A percentile compares a stretch with the other conserved stretches of the same genome.
These are phyloP conservation scores for Phoenix roebelenii DNA, from an alignment of 176 grass and related monocot species.

Conservation along the genomic window DNA sequence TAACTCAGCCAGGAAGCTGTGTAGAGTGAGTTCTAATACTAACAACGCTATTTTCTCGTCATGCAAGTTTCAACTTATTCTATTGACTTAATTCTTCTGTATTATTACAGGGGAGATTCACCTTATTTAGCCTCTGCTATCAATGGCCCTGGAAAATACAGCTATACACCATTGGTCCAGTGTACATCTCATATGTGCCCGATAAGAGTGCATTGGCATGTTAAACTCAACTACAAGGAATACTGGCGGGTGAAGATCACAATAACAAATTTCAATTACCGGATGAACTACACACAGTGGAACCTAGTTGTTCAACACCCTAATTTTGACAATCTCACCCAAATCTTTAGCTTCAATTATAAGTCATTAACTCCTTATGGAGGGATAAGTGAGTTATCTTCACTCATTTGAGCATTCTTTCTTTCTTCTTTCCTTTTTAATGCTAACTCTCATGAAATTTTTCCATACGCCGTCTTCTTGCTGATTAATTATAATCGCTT, in stretches of 20 bases:
- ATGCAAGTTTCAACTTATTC: not conserved
- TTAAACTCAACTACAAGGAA: constrained; percentile 18
- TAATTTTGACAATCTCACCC: constrained; percentile 13
- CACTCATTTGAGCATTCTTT: not conserved
- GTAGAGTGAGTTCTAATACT: constrained; percentile 5
- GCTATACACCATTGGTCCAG: not conserved
- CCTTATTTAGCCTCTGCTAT: constrained; percentile 10
- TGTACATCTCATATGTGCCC: constrained; percentile 22
- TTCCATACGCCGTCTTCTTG: too few species aligned
- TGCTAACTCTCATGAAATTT: too few species aligned
- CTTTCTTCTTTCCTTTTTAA: too few species aligned
- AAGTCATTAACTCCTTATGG: constrained; percentile 11
- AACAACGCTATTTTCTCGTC: too few species aligned
- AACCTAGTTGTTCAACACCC: constrained; percentile 15
- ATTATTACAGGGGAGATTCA: constrained; percentile 9
- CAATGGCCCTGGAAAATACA: constrained; percentile 3
- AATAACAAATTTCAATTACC: constrained; percentile 19
- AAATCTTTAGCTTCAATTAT: constrained; percentile 16
- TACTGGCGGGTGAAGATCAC: constrained; percentile 20
- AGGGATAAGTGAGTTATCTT: constrained; percentile 9
- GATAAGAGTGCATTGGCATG: constrained; percentile 20
- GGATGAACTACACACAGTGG: constrained; percentile 21
- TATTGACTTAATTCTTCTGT: not conserved
- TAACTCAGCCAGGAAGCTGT: constrained; percentile 11
- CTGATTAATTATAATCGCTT: too few species aligned